Conservation (phyloP, 768 basidiomycete species). For the Amyloporia xantha region DNA sequence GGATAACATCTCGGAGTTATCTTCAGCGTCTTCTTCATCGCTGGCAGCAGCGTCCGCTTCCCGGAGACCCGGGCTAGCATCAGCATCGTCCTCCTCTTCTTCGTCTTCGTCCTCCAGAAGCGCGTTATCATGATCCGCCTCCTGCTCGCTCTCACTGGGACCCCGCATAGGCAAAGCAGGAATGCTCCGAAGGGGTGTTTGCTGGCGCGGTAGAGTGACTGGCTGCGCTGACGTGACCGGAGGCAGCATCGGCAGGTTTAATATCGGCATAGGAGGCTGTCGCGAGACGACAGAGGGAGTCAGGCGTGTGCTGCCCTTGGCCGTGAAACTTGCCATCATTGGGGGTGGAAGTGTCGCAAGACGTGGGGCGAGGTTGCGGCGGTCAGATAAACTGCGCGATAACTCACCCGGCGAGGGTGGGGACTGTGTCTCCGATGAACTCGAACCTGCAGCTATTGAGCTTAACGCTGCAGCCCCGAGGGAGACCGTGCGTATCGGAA, state of each 20-base stretch:
- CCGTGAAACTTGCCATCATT: slow-evolving; percentile 23
- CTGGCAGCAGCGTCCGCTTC: slow-evolving; percentile 29
- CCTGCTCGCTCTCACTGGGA: slow-evolving; percentile 28
- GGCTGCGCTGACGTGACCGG: slow-evolving; percentile 19
- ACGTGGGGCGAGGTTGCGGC: slow-evolving; percentile 15
- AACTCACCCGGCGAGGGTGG: neutral
- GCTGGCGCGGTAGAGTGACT: slow-evolving; percentile 17
- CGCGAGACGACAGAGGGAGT: slow-evolving; percentile 41
- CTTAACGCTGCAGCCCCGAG: neutral
- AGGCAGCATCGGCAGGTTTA: slow-evolving; percentile 45
- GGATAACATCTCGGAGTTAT: slow-evolving; percentile 14
- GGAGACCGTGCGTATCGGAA: neutral
- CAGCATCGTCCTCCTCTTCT: slow-evolving; percentile 21
- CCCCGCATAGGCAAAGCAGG: slow-evolving; percentile 45
- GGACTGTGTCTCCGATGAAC: neutral
- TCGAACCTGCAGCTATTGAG: neutral
- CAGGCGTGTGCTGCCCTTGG: slow-evolving; percentile 35
- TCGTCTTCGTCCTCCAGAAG: slow-evolving; percentile 28
- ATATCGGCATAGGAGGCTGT: slow-evolving; percentile 38
- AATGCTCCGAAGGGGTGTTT: slow-evolving; percentile 40
- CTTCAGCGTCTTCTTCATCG: slow-evolving; percentile 34
- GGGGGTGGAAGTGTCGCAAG: slow-evolving; percentile 25
- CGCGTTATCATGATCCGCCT: slow-evolving; percentile 22
- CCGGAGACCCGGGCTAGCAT: slow-evolving; percentile 14
- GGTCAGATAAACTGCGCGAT: slow-evolving; percentile 1